Evolutionary conservation across 2,329 filamentous ascomycete species (phyloP).

Genomic region (Colletotrichum sp.): DNA sequence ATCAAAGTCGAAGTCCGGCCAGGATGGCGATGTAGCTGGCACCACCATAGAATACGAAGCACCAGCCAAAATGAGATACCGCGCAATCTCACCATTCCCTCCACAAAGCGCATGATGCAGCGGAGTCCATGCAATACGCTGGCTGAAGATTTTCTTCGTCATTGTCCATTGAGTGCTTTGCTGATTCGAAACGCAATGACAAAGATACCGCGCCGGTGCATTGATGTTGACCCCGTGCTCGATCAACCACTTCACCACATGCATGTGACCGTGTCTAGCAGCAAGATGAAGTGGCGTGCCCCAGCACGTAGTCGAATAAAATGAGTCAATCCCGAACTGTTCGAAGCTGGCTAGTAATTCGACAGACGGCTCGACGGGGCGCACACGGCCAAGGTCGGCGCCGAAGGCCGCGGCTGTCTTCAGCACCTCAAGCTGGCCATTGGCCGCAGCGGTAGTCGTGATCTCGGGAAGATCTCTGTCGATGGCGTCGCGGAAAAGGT

Average conservation of each 20-base stretch:
- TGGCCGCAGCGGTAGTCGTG: background rate
- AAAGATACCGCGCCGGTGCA: background rate
- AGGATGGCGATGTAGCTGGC: background rate
- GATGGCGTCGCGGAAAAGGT: background rate
- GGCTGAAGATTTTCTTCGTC: background rate
- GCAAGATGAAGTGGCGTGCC: background rate
- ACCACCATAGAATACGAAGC: background rate
- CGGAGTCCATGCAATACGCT: background rate
- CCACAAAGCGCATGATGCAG: background rate
- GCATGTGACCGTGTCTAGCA: background rate
- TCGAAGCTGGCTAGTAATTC: background rate
- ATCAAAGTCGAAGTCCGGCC: background rate
- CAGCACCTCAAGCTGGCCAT: background rate
- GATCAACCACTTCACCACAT: background rate
- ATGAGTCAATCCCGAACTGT: background rate
- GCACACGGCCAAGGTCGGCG: background rate
- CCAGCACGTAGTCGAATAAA: background rate
- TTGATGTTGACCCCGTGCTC: background rate
- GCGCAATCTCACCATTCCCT: background rate
- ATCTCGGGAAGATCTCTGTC: background rate
- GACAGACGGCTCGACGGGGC: background rate
- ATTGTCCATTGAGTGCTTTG: rapidly evolving
- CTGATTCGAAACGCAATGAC: background rate
- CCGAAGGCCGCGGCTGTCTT: background rate
- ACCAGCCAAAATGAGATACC: background rate